phyloP scores from a whole-genome alignment of 495 filamentous ascomycete species.

The Aspergillus asperescens region DNA sequence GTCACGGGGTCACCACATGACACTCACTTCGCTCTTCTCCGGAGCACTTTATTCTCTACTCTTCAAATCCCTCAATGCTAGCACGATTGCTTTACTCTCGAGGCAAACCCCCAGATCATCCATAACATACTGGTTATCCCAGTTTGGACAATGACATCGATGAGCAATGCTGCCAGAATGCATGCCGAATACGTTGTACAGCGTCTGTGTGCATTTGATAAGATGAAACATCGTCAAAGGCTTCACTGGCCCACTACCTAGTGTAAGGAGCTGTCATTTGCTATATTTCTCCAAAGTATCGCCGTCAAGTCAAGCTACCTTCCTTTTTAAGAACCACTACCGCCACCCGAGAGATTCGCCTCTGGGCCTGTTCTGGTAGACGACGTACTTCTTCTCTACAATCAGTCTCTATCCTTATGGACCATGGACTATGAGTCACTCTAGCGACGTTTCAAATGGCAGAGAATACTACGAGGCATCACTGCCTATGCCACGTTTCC shows the following conservation, averaged over 20 bases:
- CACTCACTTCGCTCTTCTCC: neutral
- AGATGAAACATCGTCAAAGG: constrained; percentile 15
- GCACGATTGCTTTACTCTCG: neutral
- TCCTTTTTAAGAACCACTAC: constrained; percentile 9
- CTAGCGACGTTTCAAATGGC: neutral
- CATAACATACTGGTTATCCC: too few species aligned
- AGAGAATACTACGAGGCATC: neutral
- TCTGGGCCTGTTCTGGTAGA: neutral
- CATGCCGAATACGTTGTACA: neutral
- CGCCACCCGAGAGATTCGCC: neutral
- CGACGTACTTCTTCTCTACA: constrained; percentile 1
- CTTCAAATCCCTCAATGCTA: neutral
- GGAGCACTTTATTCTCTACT: neutral
- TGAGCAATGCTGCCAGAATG: neutral
- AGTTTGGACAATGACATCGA: neutral
- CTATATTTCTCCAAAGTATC: constrained; percentile 19
- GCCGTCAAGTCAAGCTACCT: constrained; percentile 15
- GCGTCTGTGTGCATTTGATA: constrained; percentile 6
- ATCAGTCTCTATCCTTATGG: neutral
- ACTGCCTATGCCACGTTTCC: constrained; percentile 8
- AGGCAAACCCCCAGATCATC: too few species aligned
- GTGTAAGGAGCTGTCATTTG: constrained; percentile 11
- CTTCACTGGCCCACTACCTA: neutral
- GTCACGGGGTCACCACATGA: constrained; percentile 6
- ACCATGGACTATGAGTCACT: neutral